Percentiles rank a stretch among this genome's conserved stretches.
Evolutionary conservation across 495 filamentous ascomycete genomes (phyloP).

Genomic region (Podospora appendiculata): DNA sequence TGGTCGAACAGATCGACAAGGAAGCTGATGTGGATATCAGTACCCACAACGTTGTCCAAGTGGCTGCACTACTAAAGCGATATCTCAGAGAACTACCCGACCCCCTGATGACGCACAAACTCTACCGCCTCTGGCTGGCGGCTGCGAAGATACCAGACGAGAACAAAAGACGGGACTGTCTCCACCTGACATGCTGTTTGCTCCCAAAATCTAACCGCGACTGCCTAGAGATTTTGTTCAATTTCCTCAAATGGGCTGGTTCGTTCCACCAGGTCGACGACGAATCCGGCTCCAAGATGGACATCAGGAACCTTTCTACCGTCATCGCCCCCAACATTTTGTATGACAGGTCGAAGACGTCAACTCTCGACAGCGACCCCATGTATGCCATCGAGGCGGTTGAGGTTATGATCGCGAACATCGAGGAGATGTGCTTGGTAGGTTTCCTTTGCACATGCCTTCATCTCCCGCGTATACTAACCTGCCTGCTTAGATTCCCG

Average conservation of each 20-base stretch:
- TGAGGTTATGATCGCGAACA: constrained; percentile 79
- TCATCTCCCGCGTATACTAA: constrained; percentile 11
- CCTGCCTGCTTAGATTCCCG: constrained; percentile 61
- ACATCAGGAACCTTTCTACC: constrained; percentile 96
- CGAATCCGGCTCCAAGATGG: constrained; percentile 91
- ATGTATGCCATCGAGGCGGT: constrained; percentile 92
- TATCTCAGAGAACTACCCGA: constrained; percentile 94
- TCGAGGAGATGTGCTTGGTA: constrained; percentile 95
- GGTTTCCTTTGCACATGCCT: constrained; percentile 22
- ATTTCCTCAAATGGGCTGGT: constrained; percentile 95
- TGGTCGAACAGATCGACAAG: constrained; percentile 73
- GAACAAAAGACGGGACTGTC: constrained; percentile 71
- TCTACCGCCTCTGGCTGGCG: constrained; percentile 83
- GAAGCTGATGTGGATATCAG: constrained; percentile 76
- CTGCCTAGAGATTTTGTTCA: constrained; percentile 88
- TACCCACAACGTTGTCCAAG: constrained; percentile 81
- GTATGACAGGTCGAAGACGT: constrained; percentile 56
- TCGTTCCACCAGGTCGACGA: constrained; percentile 97
- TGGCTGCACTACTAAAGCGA: constrained; percentile 90
- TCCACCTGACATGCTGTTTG: constrained; percentile 90
- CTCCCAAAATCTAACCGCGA: constrained; percentile 90
- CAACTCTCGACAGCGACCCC: constrained; percentile 67
- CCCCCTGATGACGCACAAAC: constrained; percentile 88
- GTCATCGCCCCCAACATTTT: constrained; percentile 97
- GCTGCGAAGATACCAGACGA: constrained; percentile 84